A percentile compares a stretch with the other conserved stretches of the same genome.
Evolutionary conservation across 306 rosid species (phyloP).

Genomic region (Malus fusca): DNA sequence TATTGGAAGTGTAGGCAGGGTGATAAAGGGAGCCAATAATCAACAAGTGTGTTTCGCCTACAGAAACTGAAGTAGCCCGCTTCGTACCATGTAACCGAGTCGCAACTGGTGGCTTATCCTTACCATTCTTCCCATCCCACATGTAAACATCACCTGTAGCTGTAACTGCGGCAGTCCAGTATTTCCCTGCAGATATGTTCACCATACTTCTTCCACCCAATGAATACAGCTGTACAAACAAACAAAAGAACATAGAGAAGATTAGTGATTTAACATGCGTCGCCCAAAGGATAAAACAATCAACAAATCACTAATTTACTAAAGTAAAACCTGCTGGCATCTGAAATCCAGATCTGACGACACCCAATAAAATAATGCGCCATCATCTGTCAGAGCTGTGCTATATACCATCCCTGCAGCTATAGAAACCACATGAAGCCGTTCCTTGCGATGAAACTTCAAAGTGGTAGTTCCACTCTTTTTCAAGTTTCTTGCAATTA

Average conservation of each 20-base stretch:
- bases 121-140: slow-evolving; percentile 91
- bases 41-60: slow-evolving; percentile 86
- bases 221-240: slow-evolving; percentile 45
- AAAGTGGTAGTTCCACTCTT: slow-evolving; percentile 65
- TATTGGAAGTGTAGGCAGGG: slow-evolving; percentile 48
- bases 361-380: slow-evolving; percentile 82
- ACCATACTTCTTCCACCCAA: slow-evolving; percentile 64
- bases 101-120: slow-evolving; percentile 66
- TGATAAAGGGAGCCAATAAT: slow-evolving; percentile 77
- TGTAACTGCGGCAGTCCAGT: slow-evolving; percentile 82
- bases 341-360: slow-evolving; percentile 83
- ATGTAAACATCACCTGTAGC: slow-evolving; percentile 79
- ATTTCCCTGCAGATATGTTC: slow-evolving; percentile 83
- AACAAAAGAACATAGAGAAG: neutral
- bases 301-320: neutral
- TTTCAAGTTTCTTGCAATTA: slow-evolving; percentile 75
- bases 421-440: slow-evolving; percentile 66
- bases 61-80: slow-evolving; percentile 82
- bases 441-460: slow-evolving; percentile 73
- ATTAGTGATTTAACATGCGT: slow-evolving; percentile 4
- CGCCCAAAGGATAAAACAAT: slow-evolving; percentile 3
- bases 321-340: slow-evolving; percentile 73
- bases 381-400: slow-evolving; percentile 81
- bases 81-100: slow-evolving; percentile 76
- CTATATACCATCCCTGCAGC: slow-evolving; percentile 90